phyloP scores from a whole-genome alignment of 306 rosid genomes.

The Malus sieversii region DNA sequence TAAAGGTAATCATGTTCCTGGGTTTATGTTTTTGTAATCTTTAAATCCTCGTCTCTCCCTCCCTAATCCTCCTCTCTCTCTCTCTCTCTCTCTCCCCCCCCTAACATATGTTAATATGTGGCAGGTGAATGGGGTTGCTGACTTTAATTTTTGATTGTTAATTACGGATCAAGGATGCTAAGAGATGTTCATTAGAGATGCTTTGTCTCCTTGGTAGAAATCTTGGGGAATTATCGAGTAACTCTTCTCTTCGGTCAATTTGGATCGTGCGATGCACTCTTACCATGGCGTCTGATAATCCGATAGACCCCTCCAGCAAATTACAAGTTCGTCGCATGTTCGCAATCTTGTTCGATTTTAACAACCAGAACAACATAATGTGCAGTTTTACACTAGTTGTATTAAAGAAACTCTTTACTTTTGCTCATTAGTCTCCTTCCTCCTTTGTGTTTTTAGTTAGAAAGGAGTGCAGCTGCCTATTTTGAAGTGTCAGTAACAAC shows the following conservation, averaged over 20 bases:
- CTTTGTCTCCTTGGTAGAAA: background rate
- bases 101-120: background rate
- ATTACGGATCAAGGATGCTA: background rate
- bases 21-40: background rate
- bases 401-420: background rate
- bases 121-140: slow-evolving; percentile 7
- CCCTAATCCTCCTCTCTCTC: background rate
- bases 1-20: background rate
- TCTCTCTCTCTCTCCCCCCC: no score
- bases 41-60: background rate
- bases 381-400: background rate
- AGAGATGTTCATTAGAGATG: background rate
- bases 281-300: background rate
- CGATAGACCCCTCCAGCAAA: background rate
- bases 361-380: background rate
- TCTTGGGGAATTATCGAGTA: background rate
- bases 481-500: no score
- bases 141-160: background rate
- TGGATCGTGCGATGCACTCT: background rate
- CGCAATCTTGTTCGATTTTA: background rate
- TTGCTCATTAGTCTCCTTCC: background rate
- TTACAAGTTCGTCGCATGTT: background rate
- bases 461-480: no score
- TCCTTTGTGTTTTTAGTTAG: no score
- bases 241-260: background rate